Evolutionary conservation across 2,329 filamentous ascomycete genomes (phyloP), one percentile per base, ranked within the genome.

Genomic region (Mollisia scopiformis): DNA sequence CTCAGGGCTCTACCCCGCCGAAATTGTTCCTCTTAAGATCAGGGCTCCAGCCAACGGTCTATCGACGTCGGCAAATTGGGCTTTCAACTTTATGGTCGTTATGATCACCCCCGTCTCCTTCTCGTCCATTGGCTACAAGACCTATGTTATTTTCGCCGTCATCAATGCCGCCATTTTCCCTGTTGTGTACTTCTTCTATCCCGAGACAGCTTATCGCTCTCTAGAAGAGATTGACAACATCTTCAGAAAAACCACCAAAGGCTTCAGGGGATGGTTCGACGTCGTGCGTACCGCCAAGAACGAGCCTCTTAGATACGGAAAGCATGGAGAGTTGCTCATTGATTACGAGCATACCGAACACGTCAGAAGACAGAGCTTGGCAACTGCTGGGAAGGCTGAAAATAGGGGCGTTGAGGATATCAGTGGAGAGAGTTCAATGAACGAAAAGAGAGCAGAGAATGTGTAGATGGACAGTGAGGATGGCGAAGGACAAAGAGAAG

Each of bases 221-320:
- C 80, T 89, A 21, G 86, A 89, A 72, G 86, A 89, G 70, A 88
- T 89, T 82, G 86, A 89, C 67, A 76, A 74, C 66, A 87, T 88
- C 68, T 88, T 88, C 75, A 80, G 82, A 65, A 84, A 86, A 69
- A 81, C 82, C 1, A 75, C 76, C 23, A 41, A 31, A 2, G 66
- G 66, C 2, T 62, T 56, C 57, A 54, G 58, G 3, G 77, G 74
- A 30, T 75, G 74, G 63, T 74, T 81, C 55, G 70, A 73, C 16
- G 77, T 81, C 13, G 80, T 82, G 13, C 61, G 69, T 25, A 71
- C 76, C 16, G 80, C 80, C 2, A 68, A 69, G 33, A 70, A 81
- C 6, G 83, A 85, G 73, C 84, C 85, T 0, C 77, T 76, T 5
- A 78, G 82, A 37, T 87, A 86, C 67, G 84, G 83, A 62, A 84